phyloP scores from a whole-genome alignment of 2,329 filamentous ascomycete genomes.

The Fusarium armeniacum region DNA sequence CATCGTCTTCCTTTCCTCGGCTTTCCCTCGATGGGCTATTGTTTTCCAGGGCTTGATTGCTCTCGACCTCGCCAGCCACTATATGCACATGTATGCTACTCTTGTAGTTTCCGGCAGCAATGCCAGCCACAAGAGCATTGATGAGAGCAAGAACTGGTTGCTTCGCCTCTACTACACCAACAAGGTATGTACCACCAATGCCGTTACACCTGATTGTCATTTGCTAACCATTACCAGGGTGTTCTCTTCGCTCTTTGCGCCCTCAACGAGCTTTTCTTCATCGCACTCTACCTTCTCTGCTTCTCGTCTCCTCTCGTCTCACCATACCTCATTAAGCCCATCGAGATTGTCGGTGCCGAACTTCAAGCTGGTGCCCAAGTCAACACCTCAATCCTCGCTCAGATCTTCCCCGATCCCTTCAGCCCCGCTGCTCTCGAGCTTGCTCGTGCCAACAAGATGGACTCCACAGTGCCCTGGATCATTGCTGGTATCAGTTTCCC shows the following conservation, averaged over 20 bases:
- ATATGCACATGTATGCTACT: conserved; percentile 99
- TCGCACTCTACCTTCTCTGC: conserved; percentile 95
- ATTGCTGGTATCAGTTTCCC: conserved; percentile 85
- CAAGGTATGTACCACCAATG: conserved; percentile 71
- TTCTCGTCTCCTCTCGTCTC: conserved; percentile 93
- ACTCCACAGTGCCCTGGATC: conserved; percentile 76
- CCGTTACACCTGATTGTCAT: not conserved
- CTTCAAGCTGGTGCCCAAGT: conserved; percentile 78
- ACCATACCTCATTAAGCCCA: conserved; percentile 80
- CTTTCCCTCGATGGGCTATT: conserved; percentile 94
- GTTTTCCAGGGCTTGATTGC: conserved; percentile 94
- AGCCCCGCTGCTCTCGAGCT: conserved; percentile 93
- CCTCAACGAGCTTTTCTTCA: conserved; percentile 97
- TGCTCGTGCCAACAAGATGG: conserved; percentile 94
- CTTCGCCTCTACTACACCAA: conserved; percentile 98
- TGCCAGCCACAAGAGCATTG: conserved; percentile 93
- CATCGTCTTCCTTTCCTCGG: conserved; percentile 92
- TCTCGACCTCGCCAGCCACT: conserved; percentile 94
- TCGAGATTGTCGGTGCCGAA: conserved; percentile 66
- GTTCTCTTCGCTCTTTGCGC: conserved; percentile 93
- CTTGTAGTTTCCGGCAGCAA: conserved; percentile 86
- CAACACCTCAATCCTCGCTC: conserved; percentile 75
- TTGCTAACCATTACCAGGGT: conserved; percentile 65
- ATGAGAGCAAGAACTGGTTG: conserved; percentile 87
- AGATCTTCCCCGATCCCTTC: conserved; percentile 89